Evolutionary conservation across 352 stramenopile species (phyloP), one percentile per base, ranked within the genome.

Genomic region (Phytophthora palmivora): DNA sequence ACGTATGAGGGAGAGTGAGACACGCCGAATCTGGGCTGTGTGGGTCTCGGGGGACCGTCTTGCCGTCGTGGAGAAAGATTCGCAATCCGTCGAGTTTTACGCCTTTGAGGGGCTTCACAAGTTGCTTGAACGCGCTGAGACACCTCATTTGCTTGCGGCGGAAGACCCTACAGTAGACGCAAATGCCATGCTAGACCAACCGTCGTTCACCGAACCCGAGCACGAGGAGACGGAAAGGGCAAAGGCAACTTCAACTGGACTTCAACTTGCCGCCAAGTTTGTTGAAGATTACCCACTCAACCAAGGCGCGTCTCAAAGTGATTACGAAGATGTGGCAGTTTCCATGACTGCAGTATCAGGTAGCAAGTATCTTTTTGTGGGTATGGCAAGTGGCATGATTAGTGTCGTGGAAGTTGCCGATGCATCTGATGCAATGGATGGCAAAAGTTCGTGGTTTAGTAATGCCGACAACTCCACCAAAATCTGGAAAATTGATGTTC

Each of bases 401-500:
- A 76, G 70, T 33, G 84, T 94, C 24, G 63, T 91, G 24, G 74
- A 92, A 43, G 70, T 91, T 24, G 60, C 69, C 10, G 51, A 56
- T 22, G 15, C 43, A 0, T 11, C 34, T 0, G 33, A 60, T 16
- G 39, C 10, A n/a, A 18, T 26, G 0, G 49, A 57, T 26, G 48
- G 49, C 26, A 51, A 57, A 30, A 24, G 30, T 10, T 71, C 71
- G 0, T 84, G 74, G 78, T 84, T 83, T 11, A 66, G 63, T 18
- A 51, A 45, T 2, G 48, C 47, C 18, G 56, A 37, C 4, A 55
- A 22, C 12, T 64, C 63, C 6, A 76, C 76, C 4, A 78, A 79
- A 34, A 70, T 91, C 6, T 94, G 84, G 84, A 91, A 91, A 61
- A 92, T 94, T 61, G 84, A 94, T 44, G 82, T 94, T 6, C 58